A percentile compares a stretch with the other conserved stretches of the same genome.
Evolutionary conservation across 768 basidiomycete genomes (phyloP).

Genomic region (Mycena indigotica): DNA sequence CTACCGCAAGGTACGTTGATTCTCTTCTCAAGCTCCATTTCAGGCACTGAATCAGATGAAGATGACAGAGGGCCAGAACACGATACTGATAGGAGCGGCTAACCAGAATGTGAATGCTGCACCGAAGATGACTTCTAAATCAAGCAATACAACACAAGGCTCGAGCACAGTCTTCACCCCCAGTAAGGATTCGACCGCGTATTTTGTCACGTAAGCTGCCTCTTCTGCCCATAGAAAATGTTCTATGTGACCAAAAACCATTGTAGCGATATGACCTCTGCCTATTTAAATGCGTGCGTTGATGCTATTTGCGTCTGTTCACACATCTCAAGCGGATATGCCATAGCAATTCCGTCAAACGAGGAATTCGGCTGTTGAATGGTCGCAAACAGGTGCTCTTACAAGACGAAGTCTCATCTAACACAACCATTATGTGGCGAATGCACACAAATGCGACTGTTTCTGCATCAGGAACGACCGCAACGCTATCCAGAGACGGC

Average conservation of each 20-base stretch:
- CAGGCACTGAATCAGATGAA: too few species aligned
- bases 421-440: conserved; percentile 75
- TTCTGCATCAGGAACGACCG: conserved; percentile 56
- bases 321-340: too few species aligned
- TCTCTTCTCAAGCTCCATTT: too few species aligned
- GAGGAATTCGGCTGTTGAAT: conserved; percentile 86
- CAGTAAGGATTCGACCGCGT: conserved; percentile 73
- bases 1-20: too few species aligned
- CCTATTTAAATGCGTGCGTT: conserved; percentile 75
- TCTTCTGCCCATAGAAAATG: background rate
- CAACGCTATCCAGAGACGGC: conserved; percentile 72
- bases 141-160: conserved; percentile 68
- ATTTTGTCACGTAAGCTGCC: conserved; percentile 52
- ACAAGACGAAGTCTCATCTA: conserved; percentile 84
- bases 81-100: conserved; percentile 67
- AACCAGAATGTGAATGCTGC: conserved; percentile 82
- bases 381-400: conserved; percentile 83
- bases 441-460: conserved; percentile 96
- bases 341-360: conserved; percentile 67
- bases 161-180: conserved; percentile 78
- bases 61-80: conserved; percentile 97
- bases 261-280: conserved; percentile 62
- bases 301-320: conserved; percentile 2
- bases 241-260: background rate
- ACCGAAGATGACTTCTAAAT: conserved; percentile 57